Base-by-base conservation (phyloP, 1,139 yeast genomes). In the Yamadazyma atlantica region DNA sequence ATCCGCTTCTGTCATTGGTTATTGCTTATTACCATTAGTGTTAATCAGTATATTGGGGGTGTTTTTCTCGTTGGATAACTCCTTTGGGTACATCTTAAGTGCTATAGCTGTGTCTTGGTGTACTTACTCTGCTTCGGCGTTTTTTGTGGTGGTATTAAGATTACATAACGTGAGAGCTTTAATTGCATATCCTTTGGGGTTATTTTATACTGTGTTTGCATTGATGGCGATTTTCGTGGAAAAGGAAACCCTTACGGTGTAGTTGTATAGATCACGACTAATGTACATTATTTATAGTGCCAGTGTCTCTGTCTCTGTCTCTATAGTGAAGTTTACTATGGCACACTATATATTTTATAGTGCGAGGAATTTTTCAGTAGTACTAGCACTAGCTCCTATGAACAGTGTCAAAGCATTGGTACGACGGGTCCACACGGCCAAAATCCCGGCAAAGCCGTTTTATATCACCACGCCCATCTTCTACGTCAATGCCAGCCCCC, bases 401-500 rank as follows among this genome's bases (percentile, higher is more conserved):
- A 26, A 13, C 9, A 14, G n/a, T 4, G 13, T 23, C 4, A n/a
- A 13, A 26, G 15, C 4, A 10, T 13, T 26, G 8, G 8, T 14
- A 4, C 4, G 29, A 26, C 8, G 29, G 29, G 8, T 13, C 29
- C 29, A 26, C 13, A 13, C 16, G 22, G 22, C 22, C 8, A 19
- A 13, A 23, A 5, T 26, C 16, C 12, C n/a, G n/a, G n/a, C n/a
- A 7, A 66, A 64, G 36, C 71, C 76, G 2, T 57, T 63, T 24
- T 87, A 81, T 53, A 70, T 87, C 11, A 88, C 97, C 0, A 85
- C 97, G 0, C 99, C 99, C 0, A 94, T 92, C 17, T 92, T 90
- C 63, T 92, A 92, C 57, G 97, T 95, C 44, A 92, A 94, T 68
- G 97, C 98, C 4, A 75, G 66, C 35, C 99, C 99, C 1, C 99